phyloP scores from a whole-genome alignment of 768 basidiomycete genomes.

The Phlebiopsis flavidoalba region DNA sequence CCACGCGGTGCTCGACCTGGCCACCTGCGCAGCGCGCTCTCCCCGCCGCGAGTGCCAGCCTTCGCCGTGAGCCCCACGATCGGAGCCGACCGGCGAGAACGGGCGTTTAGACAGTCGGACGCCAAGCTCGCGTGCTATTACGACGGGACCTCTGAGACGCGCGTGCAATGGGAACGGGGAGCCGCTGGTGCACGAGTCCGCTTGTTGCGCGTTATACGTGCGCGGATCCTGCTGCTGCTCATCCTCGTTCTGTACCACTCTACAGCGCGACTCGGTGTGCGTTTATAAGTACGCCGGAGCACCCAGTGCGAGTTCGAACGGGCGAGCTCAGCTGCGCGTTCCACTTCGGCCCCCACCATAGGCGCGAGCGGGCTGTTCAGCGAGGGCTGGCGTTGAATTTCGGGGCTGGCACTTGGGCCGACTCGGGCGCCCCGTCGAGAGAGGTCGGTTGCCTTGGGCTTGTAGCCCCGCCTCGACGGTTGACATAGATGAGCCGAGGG shows the following conservation, averaged over 20 bases:
- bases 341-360: not conserved
- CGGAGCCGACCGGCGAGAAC: no score
- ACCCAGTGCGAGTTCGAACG: not conserved
- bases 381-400: conserved; percentile 11
- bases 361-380: not conserved
- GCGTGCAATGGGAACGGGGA: conserved; percentile 23
- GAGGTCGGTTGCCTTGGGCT: conserved; percentile 31
- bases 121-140: no score
- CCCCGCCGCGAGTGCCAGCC: not conserved
- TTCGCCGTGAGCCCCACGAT: not conserved
- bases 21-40: not conserved
- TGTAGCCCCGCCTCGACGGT: conserved; percentile 60
- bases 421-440: conserved; percentile 6
- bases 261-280: not conserved
- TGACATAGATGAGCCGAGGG: conserved; percentile 71
- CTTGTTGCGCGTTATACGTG: conserved; percentile 6
- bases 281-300: not conserved
- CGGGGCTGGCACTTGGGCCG: conserved; percentile 16
- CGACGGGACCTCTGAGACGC: conserved; percentile 20
- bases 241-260: conserved; percentile 2
- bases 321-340: not conserved
- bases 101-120: not conserved
- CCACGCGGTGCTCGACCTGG: no score
- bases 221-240: conserved; percentile 6
- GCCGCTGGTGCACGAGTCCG: conserved; percentile 12